Evolutionary conservation across 768 basidiomycete genomes (phyloP).

Genomic region (Clathrus columnatus): DNA sequence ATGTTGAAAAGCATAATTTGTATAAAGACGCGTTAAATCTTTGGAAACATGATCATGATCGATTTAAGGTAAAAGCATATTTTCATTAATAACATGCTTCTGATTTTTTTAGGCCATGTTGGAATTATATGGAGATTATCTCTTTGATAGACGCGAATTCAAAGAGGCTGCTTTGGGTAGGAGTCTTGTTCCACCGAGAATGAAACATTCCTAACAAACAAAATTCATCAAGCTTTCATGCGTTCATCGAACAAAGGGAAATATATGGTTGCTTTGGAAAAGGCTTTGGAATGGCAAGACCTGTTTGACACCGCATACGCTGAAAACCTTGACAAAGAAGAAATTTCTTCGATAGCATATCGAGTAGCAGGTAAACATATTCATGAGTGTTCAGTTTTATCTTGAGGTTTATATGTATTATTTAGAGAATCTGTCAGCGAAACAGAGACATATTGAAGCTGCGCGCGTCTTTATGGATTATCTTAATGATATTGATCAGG

Average conservation of each 20-base stretch:
- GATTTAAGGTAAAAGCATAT: slow-evolving; percentile 43
- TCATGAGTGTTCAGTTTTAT: neutral
- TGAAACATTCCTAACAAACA: neutral
- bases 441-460: slow-evolving; percentile 75
- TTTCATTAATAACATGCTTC: neutral
- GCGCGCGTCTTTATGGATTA: slow-evolving; percentile 81
- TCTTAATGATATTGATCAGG: slow-evolving; percentile 64
- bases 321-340: slow-evolving; percentile 41
- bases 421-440: slow-evolving; percentile 71
- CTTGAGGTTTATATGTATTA: slow-evolving; percentile 8
- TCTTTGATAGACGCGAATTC: slow-evolving; percentile 81
- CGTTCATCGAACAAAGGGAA: slow-evolving; percentile 56
- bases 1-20: slow-evolving; percentile 70
- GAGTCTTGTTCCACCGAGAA: slow-evolving; percentile 9
- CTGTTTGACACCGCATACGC: slow-evolving; percentile 71
- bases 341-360: slow-evolving; percentile 57
- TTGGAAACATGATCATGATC: slow-evolving; percentile 55
- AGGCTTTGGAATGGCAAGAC: slow-evolving; percentile 84
- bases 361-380: slow-evolving; percentile 63
- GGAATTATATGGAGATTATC: slow-evolving; percentile 74
- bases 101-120: slow-evolving; percentile 44
- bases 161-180: slow-evolving; percentile 73
- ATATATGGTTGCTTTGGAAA: slow-evolving; percentile 84
- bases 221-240: slow-evolving; percentile 51
- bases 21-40: slow-evolving; percentile 66